phyloP scores from a whole-genome alignment of 73 alveolate species.

The Durusdinium trenchii region DNA sequence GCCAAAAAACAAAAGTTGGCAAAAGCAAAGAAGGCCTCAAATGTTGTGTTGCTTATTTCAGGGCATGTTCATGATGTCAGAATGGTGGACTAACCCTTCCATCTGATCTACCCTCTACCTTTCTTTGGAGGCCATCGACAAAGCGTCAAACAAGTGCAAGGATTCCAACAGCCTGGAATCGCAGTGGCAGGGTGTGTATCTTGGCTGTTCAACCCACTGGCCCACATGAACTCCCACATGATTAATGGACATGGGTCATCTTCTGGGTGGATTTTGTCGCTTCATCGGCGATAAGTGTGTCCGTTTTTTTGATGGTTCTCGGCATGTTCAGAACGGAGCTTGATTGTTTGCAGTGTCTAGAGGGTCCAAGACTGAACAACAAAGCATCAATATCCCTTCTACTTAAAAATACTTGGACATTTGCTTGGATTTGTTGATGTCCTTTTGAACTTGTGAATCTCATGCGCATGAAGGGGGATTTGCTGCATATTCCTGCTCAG shows the following conservation, averaged over 20 bases:
- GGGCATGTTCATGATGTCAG: not conserved
- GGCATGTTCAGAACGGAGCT: not conserved
- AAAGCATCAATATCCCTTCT: no score
- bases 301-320: no score
- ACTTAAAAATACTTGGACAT: no score
- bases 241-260: no score
- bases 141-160: not conserved
- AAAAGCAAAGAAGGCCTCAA: slow-evolving; percentile 1
- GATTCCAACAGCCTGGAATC: not conserved
- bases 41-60: not conserved
- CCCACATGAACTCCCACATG: no score
- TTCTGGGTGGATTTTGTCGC: no score
- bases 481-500: not conserved
- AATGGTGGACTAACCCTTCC: no score
- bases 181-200: not conserved
- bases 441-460: not conserved
- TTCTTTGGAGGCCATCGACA: not conserved
- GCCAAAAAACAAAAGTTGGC: not conserved
- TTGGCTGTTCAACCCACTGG: not conserved
- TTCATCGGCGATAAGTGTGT: no score
- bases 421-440: not conserved
- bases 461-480: not conserved
- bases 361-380: no score
- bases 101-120: not conserved
- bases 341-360: no score